Base-by-base conservation (phyloP, 306 rosid species). In the Prunus campanulata region DNA sequence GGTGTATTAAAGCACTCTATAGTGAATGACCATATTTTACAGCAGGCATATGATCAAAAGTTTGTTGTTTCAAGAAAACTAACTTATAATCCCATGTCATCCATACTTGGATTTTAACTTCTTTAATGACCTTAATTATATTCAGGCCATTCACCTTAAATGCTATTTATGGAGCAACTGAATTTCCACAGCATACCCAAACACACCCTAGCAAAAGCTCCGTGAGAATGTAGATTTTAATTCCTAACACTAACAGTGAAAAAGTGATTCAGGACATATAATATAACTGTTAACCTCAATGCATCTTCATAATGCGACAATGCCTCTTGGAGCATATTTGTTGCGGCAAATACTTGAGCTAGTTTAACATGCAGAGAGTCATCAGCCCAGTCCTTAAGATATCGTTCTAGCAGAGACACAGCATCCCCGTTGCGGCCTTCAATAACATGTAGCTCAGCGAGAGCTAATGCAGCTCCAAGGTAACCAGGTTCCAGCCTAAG, bases 331-430 rank as follows among this genome's bases (percentile, higher is more conserved):
- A 91, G 91, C 97, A 89, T 89, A 79, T 96, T 90, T 76, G 99
- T 96, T 68, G 96, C 96, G 68, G 93, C 90, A 87, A 96, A 91
- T 78, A 96, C 98, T 88, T 96, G 97, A 67, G 99, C 98, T 9
- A 96, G 90, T 87, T 93, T 96, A 49, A 92, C 99, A 81, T 96
- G 99, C 81, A 96, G 96, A 71, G 99, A 96, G 86, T 93, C 98
- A 57, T 96, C 98, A 67, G 99, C 99, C 99, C 99, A 96, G 64
- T 96, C 99, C 76, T 93, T 93, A 56, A 96, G 97, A 83, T 96
- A 93, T 70, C 97, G 88, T 85, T 93, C 98, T 66, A 96, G 97
- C 78, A 96, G 85, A 66, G 91, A 87, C 55, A 96, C 96, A 42
- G 98, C 99, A 77, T 96, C 97, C 72, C 86, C 97, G 72, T 93